phyloP scores from a whole-genome alignment of 305 asterid genomes.

The Fraxinus sp. region DNA sequence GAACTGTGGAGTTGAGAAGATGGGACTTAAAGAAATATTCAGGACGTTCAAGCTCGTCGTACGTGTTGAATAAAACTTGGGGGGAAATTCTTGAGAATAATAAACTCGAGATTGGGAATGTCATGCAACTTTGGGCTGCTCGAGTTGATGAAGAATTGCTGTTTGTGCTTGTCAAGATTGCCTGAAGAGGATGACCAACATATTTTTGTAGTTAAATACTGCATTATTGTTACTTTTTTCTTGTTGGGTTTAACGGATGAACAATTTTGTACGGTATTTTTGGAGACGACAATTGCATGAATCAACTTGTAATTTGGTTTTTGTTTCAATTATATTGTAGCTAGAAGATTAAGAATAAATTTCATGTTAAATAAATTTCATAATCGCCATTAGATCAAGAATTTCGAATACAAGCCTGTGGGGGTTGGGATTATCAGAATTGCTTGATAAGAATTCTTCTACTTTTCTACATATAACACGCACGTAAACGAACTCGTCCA shows the following conservation, averaged over 20 bases:
- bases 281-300: neutral
- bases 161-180: neutral
- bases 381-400: neutral
- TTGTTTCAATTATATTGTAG: neutral
- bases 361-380: neutral
- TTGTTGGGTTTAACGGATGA: neutral
- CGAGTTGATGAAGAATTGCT: neutral
- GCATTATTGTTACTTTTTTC: neutral
- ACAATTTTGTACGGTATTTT: neutral
- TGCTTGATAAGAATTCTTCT: neutral
- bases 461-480: neutral
- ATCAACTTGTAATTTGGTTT: neutral
- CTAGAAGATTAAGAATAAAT: neutral
- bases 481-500: neutral
- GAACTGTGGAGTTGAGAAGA: neutral
- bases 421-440: neutral
- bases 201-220: neutral
- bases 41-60: neutral
- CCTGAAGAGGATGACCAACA: neutral
- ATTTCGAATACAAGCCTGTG: neutral
- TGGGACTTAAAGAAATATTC: neutral
- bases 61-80: slow-evolving; percentile 1
- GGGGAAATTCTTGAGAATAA: neutral
- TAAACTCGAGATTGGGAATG: neutral
- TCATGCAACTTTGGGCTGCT: neutral